Evolutionary conservation across 306 rosid species (phyloP), one percentile per base, ranked within the genome.

Genomic region (Sicyos baderoa): DNA sequence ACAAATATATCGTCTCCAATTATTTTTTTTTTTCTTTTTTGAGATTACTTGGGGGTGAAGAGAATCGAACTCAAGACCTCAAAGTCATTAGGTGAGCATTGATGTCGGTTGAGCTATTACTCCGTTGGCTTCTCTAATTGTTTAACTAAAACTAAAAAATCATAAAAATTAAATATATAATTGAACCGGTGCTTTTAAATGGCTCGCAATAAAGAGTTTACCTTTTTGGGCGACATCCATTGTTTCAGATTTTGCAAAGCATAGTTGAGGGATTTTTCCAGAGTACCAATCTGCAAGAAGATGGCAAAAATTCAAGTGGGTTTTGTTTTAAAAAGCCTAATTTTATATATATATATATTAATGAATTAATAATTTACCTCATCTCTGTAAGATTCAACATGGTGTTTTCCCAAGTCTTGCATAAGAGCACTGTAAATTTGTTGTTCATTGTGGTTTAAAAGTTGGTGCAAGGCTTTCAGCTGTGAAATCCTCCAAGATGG

Each of bases 201-300:
- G 50, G 49, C 49, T 44, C 0, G 0, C 47, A 42, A 44, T 48
- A 4, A 48, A 48, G 14, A 48, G 4, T 2, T 63, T 40, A 87
- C 96, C 94, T 82, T 76, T 76, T 69, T 82, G 54, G 75, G 66
- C 0, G 82, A 71, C 96, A 85, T 89, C 96, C 96, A 89, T 14
- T 71, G 35, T 74, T 76, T 79, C 54, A 85, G 56, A 56, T 72
- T 50, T 50, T 78, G 72, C 44, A 29, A 49, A 9, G 91, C 89
- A 0, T 54, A 25, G 57, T 89, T 80, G 52, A 89, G 37, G 54
- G 91, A 79, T 80, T 73, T 89, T 15, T 51, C 47, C 70, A 87
- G 32, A 0, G 82, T 68, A 76, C 91, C 95, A 8, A 89, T 63
- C 96, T 89, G 79, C 79, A 74, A 76, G 49, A 6, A 11, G 16